Evolutionary conservation across 352 stramenopile genomes (phyloP).

Genomic region (Phytophthora palmivora): DNA sequence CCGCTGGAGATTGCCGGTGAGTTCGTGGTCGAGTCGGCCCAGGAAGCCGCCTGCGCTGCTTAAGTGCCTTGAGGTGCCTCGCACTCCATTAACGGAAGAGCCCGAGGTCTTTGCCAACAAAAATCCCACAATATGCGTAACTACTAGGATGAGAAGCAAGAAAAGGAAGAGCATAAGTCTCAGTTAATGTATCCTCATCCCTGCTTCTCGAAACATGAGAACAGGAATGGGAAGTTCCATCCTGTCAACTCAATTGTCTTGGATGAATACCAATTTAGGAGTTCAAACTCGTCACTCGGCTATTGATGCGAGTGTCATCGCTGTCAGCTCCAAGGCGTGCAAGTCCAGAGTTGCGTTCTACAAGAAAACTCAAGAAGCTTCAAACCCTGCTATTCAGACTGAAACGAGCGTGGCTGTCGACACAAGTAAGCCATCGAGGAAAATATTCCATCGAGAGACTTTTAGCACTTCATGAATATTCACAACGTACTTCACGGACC

Average conservation of each 20-base stretch:
- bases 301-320: neutral
- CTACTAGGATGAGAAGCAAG: constrained; percentile 29
- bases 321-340: neutral
- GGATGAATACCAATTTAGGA: too few relatives aligned
- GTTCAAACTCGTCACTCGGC: neutral
- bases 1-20: constrained; percentile 50
- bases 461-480: constrained; percentile 35
- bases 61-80: constrained; percentile 28
- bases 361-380: neutral
- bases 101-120: too few relatives aligned
- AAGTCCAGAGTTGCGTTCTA: neutral
- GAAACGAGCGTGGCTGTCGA: constrained; percentile 8
- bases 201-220: constrained; percentile 19
- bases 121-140: constrained; percentile 36
- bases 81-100: constrained; percentile 28
- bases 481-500: constrained; percentile 5
- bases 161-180: constrained; percentile 33
- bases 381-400: constrained; percentile 8
- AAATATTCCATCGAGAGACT: constrained; percentile 46
- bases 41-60: constrained; percentile 41
- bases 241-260: constrained; percentile 8
- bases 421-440: constrained; percentile 31
- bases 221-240: constrained; percentile 30
- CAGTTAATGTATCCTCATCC: constrained; percentile 31
- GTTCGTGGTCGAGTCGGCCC: constrained; percentile 44